phyloP scores from a whole-genome alignment of 108 stramenopile genomes.

The Hondaea fermentalgiana region DNA sequence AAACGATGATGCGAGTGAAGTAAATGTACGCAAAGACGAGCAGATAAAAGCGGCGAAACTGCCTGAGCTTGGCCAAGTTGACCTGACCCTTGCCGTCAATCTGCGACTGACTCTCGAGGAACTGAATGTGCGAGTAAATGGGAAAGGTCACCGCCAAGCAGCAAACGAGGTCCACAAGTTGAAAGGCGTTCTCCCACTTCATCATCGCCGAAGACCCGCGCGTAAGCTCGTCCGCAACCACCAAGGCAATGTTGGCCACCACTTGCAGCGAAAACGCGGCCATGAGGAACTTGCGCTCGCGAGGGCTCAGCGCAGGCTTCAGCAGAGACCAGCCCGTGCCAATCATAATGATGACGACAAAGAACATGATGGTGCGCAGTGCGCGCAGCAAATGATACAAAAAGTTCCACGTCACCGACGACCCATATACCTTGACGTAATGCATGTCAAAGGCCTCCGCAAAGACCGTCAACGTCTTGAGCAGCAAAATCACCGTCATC shows the following conservation, averaged over 20 bases:
- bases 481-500: constrained; percentile 69
- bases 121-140: constrained; percentile 71
- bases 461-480: constrained; percentile 70
- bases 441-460: constrained; percentile 80
- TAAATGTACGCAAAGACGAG: constrained; percentile 87
- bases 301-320: constrained; percentile 74
- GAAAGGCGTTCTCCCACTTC: constrained; percentile 77
- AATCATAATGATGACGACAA: constrained; percentile 85
- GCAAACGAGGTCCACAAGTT: constrained; percentile 90
- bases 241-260: constrained; percentile 86
- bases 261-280: constrained; percentile 76
- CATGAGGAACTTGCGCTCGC: constrained; percentile 77
- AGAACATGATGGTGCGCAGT: constrained; percentile 68
- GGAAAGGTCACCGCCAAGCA: constrained; percentile 90
- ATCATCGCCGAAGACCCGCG: constrained; percentile 69
- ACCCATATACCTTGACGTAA: constrained; percentile 73
- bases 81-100: constrained; percentile 45
- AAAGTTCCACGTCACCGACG: constrained; percentile 73
- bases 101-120: constrained; percentile 26
- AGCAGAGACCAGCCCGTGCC: constrained; percentile 90
- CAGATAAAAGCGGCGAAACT: constrained; percentile 86
- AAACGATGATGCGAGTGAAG: constrained; percentile 85
- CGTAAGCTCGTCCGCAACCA: constrained; percentile 71
- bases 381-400: constrained; percentile 70
- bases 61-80: constrained; percentile 63